A percentile compares a stretch with the other conserved stretches of the same genome.
Evolutionary conservation across 1,284 basidiomycete species (phyloP).

Genomic region (Termitomyces sp.): DNA sequence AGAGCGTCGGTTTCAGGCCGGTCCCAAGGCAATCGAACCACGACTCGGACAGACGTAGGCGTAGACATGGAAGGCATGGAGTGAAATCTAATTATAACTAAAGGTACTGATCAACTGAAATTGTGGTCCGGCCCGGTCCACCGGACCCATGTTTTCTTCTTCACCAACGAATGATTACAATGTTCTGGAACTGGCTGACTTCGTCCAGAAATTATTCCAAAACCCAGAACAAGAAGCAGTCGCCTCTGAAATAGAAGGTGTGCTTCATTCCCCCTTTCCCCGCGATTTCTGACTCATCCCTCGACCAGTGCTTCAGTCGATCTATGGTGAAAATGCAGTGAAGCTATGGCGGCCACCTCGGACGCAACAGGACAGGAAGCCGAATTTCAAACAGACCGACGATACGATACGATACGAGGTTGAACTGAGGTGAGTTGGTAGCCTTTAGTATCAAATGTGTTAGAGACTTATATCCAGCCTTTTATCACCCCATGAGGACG

Average conservation of each 20-base stretch:
- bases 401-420: slow-evolving; percentile 59
- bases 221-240: slow-evolving; percentile 50
- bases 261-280: slow-evolving; percentile 14
- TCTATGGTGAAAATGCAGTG: slow-evolving; percentile 72
- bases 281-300: neutral
- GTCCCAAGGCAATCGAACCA: slow-evolving; percentile 71
- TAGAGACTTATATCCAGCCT: slow-evolving; percentile 35
- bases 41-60: slow-evolving; percentile 50
- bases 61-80: slow-evolving; percentile 23
- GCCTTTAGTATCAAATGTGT: slow-evolving; percentile 4
- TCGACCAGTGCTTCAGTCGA: slow-evolving; percentile 67
- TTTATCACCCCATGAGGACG: slow-evolving; percentile 51
- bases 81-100: too few relatives aligned
- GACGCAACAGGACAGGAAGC: slow-evolving; percentile 9
- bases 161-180: slow-evolving; percentile 1
- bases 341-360: slow-evolving; percentile 42
- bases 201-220: slow-evolving; percentile 42
- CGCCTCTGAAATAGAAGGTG: slow-evolving; percentile 67
- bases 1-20: slow-evolving; percentile 58
- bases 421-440: slow-evolving; percentile 29
- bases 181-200: slow-evolving; percentile 34
- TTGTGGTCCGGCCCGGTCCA: slow-evolving; percentile 8
- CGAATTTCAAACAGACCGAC: slow-evolving; percentile 15
- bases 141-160: slow-evolving; percentile 11
- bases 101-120: too few relatives aligned